Base-by-base conservation (phyloP, 2,329 filamentous ascomycete genomes). In the Epichloe uncinata region DNA sequence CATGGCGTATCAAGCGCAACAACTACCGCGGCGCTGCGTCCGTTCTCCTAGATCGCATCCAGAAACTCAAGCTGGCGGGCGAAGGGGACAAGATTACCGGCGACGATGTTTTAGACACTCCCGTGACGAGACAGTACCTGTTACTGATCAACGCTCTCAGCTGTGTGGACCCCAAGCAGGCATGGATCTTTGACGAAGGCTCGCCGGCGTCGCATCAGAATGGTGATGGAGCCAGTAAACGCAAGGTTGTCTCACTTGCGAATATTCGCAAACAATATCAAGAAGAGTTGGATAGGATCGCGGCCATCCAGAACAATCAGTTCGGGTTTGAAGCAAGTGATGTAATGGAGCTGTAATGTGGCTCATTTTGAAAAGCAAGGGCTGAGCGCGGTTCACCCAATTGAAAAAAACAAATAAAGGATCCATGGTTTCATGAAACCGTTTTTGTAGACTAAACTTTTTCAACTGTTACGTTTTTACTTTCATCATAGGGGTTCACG, bases 201-300 rank as follows among this genome's bases (percentile, higher is more conserved):
- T 49, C 55, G 7, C 49, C 56, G 8, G 56, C 51, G 5, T 50
- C 52, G n/a, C 56, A 56, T 36, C 60, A 59, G 16, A 57, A 57
- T 36, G 57, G 54, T 4, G 53, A 52, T 8, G 49, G 37, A 8
- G 51, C 51, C 37, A 57, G 66, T 13, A 85, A 84, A 70, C 81
- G 90, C 54, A 84, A 79, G 62, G 81, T 97, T 36, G 77, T 97
- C 15, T 95, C 87, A 34, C 70, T 98, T 49, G 85, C 85, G 33
- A 90, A 95, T 63, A 73, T 97, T 48, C 78, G 90, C 60, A 87
- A 84, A 66, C 85, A 91, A 63, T 98, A 96, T 65, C 87, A 95
- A 68, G 80, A 78, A 22, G 89, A 97, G 67, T 70, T 98, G 61
- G 93, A 98, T 67, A 78, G 88, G 54, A 84, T 93, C 57, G 87